phyloP scores from a whole-genome alignment of 2,329 filamentous ascomycete species.

The Penicillium freii region DNA sequence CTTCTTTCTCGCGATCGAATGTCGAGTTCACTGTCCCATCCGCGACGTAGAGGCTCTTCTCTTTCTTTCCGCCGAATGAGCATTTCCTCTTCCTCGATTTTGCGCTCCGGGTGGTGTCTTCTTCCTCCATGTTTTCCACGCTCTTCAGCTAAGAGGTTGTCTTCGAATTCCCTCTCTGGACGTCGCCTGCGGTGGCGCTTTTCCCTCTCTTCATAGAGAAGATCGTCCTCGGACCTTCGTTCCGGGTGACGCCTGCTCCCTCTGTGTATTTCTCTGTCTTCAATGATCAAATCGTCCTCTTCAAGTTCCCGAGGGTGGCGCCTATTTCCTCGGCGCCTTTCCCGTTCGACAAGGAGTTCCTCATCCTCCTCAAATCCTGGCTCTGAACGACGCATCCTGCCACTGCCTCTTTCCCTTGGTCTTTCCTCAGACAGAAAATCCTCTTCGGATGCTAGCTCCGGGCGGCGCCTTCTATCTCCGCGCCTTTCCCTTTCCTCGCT shows the following conservation, averaged over 20 bases:
- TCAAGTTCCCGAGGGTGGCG: not conserved
- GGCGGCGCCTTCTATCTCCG: conserved; percentile 13
- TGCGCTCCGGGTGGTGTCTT: conserved; percentile 14
- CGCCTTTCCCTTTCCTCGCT: not conserved
- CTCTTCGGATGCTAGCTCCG: conserved; percentile 24
- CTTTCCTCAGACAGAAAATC: conserved; percentile 20
- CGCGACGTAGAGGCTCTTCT: not conserved
- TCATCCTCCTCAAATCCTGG: conserved; percentile 17
- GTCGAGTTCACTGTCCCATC: conserved; percentile 8
- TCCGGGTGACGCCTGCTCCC: conserved; percentile 17
- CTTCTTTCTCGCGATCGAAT: conserved; percentile 1
- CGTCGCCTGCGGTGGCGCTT: not conserved
- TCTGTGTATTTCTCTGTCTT: conserved; percentile 1
- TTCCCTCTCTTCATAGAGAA: conserved; percentile 1
- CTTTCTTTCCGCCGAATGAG: conserved; percentile 20
- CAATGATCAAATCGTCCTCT: not conserved
- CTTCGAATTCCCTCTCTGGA: not conserved
- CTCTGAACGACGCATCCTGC: conserved; percentile 12
- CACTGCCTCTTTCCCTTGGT: conserved; percentile 1
- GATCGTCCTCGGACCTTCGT: conserved; percentile 18
- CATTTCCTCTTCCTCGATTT: conserved; percentile 26
- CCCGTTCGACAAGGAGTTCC: not conserved
- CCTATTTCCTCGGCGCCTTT: not conserved
- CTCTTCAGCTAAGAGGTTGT: not conserved
- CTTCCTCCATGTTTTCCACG: conserved; percentile 3